A percentile compares a stretch with the other conserved stretches of the same genome.
phyloP scores from a whole-genome alignment of 2,329 filamentous ascomycete species.

The Madurella mycetomatis region DNA sequence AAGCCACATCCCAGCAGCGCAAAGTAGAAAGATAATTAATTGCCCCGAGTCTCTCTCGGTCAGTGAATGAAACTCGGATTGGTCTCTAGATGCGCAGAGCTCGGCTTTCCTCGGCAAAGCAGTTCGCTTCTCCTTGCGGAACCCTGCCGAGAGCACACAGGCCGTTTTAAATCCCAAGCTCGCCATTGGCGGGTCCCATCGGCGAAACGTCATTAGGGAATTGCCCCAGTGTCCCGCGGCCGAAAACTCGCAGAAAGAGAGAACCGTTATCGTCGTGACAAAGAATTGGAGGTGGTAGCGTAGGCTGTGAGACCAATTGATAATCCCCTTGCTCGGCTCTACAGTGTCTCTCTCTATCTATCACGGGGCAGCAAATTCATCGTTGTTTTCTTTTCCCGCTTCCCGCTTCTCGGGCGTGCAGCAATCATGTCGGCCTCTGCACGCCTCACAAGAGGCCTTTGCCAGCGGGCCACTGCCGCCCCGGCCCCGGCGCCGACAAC shows the following conservation, averaged over 20 bases:
- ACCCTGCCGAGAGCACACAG: constrained; percentile 16
- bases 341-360: not conserved
- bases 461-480: constrained; percentile 21
- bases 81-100: not conserved
- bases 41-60: too few relatives aligned
- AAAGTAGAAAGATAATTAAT: too few relatives aligned
- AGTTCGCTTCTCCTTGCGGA: not conserved
- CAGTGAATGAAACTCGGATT: not conserved
- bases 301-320: not conserved
- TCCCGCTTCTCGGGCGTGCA: constrained; percentile 4
- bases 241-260: not conserved
- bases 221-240: not conserved
- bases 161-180: constrained; percentile 24
- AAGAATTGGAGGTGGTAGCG: not conserved
- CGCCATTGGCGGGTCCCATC: constrained; percentile 20
- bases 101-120: constrained; percentile 22
- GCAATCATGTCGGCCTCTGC: constrained; percentile 27
- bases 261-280: not conserved
- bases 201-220: constrained; percentile 23
- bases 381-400: not conserved
- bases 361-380: constrained; percentile 5
- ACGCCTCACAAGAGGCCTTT: constrained; percentile 27
- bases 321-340: not conserved
- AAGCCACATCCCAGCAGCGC: too few relatives aligned
- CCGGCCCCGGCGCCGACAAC: constrained; percentile 7